Evolutionary conservation across 805 yeast genomes (phyloP).

Genomic region (Metschnikowia gelsemii): DNA sequence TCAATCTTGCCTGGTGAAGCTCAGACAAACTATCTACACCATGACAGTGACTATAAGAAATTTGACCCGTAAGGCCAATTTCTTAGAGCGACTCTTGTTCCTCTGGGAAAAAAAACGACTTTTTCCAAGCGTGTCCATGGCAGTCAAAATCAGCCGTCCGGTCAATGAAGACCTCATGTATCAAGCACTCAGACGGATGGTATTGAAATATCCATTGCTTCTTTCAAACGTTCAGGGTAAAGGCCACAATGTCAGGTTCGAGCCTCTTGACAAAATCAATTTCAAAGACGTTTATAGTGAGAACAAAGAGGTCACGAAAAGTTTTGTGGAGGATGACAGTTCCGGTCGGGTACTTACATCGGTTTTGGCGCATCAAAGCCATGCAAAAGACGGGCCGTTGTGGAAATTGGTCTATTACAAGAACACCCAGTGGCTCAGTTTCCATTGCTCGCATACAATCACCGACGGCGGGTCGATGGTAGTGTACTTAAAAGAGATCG

Average conservation of each 20-base stretch:
- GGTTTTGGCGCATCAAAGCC: background rate
- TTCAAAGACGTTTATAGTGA: background rate
- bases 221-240: background rate
- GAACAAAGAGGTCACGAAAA: background rate
- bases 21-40: no score
- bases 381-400: conserved; percentile 2
- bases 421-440: conserved; percentile 6
- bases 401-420: conserved; percentile 4
- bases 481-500: conserved; percentile 9
- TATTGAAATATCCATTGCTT: conserved; percentile 1
- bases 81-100: background rate
- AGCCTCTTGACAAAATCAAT: background rate
- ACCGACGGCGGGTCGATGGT: conserved; percentile 10
- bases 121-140: conserved; percentile 1
- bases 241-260: background rate
- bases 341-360: background rate
- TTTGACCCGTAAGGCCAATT: conserved; percentile 1
- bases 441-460: conserved; percentile 3
- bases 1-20: no score
- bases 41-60: conserved; percentile 17
- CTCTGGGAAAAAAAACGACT: conserved; percentile 30
- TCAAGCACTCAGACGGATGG: background rate
- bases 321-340: background rate
- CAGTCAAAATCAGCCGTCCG: background rate
- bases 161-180: background rate